Evolutionary conservation across 495 filamentous ascomycete species (phyloP).

Genomic region (Neurospora tetraspora): DNA sequence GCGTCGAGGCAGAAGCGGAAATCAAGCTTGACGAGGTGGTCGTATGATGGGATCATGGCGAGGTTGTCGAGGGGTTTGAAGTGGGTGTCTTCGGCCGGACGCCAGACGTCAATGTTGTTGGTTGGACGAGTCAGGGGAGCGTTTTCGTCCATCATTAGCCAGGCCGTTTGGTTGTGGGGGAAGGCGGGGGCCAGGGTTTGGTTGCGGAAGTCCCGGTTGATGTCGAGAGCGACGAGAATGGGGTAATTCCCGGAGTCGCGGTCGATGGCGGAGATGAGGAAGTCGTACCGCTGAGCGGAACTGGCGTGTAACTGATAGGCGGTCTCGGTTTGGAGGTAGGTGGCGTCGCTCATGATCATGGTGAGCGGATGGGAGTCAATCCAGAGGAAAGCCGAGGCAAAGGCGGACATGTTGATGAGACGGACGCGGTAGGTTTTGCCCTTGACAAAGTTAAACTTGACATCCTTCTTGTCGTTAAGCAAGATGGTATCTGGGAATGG

Average conservation of each 20-base stretch:
- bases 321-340: conserved; percentile 24
- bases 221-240: conserved; percentile 40
- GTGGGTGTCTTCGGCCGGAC: conserved; percentile 53
- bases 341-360: conserved; percentile 44
- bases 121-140: conserved; percentile 34
- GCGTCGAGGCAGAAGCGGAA: conserved; percentile 50
- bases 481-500: conserved; percentile 51
- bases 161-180: conserved; percentile 40
- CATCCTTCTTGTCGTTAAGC: conserved; percentile 55
- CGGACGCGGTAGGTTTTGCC: conserved; percentile 71
- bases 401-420: conserved; percentile 61
- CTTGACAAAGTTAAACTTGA: conserved; percentile 49
- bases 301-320: conserved; percentile 35
- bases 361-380: conserved; percentile 54
- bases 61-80: conserved; percentile 50
- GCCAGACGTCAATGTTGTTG: conserved; percentile 37
- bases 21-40: conserved; percentile 46
- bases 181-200: conserved; percentile 18
- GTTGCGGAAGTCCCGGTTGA: conserved; percentile 34
- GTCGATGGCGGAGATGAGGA: conserved; percentile 35
- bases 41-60: conserved; percentile 33
- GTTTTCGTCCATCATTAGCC: conserved; percentile 49
- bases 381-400: conserved; percentile 51
- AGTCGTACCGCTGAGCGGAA: conserved; percentile 55
- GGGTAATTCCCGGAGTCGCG: conserved; percentile 44